These are phyloP conservation scores for Avena atlantica DNA, from an alignment of 176 grass and related monocot genomes.

Conservation along the genomic window DNA sequence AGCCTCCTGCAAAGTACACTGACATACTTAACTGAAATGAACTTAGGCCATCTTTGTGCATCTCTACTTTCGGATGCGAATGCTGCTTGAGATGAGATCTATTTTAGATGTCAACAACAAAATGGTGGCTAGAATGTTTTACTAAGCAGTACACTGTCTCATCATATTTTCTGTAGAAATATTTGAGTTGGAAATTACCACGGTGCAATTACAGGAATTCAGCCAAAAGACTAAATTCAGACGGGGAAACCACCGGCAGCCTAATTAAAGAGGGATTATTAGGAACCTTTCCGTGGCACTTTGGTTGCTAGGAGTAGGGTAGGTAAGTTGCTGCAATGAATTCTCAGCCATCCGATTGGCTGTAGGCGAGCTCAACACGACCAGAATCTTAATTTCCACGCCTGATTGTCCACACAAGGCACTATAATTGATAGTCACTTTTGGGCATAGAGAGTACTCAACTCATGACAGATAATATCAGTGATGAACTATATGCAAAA, in stretches of 20 bases:
- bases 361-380: neutral
- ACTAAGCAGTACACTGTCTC: neutral
- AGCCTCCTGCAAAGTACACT: neutral
- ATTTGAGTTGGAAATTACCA: neutral
- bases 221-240: neutral
- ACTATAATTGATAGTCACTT: neutral
- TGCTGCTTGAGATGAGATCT: neutral
- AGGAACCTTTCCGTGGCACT: slow-evolving; percentile 1
- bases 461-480: neutral
- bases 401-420: neutral
- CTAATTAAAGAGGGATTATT: slow-evolving; percentile 25
- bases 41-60: neutral
- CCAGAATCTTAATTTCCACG: neutral
- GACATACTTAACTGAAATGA: neutral
- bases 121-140: neutral
- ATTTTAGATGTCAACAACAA: neutral
- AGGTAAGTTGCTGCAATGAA: neutral
- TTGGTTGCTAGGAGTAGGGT: neutral
- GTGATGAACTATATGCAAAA: neutral
- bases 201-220: neutral
- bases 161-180: neutral
- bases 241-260: slow-evolving; percentile 3
- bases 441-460: neutral
- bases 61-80: neutral
- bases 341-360: neutral